phyloP scores from a whole-genome alignment of 768 basidiomycete species.

The Tulasnella sp. region DNA sequence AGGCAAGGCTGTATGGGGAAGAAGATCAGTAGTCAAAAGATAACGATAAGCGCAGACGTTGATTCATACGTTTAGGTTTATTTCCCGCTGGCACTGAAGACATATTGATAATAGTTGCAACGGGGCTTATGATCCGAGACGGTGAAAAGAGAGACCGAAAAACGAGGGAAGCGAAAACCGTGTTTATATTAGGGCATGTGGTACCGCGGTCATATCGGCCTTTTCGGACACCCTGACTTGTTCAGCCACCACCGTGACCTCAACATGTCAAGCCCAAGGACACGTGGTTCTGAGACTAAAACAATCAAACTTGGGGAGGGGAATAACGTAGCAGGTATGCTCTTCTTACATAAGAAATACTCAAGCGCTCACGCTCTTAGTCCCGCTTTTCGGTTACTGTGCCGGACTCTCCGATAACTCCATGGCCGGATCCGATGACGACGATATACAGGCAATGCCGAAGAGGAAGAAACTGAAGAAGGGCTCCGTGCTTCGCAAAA shows the following conservation, averaged over 20 bases:
- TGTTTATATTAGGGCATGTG: neutral
- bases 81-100: conserved; percentile 2
- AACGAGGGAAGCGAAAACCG: neutral
- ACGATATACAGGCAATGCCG: neutral
- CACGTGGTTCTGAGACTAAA: conserved; percentile 11
- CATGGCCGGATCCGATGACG: neutral
- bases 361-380: neutral
- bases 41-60: too few relatives aligned
- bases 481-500: too few relatives aligned
- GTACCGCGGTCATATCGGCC: too few relatives aligned
- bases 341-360: neutral
- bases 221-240: neutral
- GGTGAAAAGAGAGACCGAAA: too few relatives aligned
- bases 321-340: conserved; percentile 1
- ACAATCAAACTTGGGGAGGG: conserved; percentile 1
- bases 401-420: conserved; percentile 6
- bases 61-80: conserved; percentile 1
- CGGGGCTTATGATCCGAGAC: too few relatives aligned
- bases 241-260: neutral
- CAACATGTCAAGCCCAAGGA: neutral
- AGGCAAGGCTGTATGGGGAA: conserved; percentile 48
- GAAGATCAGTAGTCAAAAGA: neutral
- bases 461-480: too few relatives aligned
- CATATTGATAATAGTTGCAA: neutral
- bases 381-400: neutral